These are phyloP conservation scores for Calonectria fujianensis DNA, from an alignment of 2,329 filamentous ascomycete genomes.

Conservation along the genomic window DNA sequence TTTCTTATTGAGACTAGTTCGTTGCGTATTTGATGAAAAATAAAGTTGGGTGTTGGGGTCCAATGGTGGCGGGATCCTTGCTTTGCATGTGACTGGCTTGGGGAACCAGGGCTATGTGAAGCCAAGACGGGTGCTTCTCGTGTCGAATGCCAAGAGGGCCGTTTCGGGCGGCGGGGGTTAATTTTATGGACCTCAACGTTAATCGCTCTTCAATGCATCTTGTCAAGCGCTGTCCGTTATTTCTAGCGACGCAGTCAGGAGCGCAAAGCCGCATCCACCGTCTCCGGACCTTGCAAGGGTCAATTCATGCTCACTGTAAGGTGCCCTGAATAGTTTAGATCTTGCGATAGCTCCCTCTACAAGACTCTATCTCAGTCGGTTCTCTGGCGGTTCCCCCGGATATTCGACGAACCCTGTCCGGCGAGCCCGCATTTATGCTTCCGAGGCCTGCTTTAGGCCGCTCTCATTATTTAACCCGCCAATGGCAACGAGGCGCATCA, in stretches of 20 bases:
- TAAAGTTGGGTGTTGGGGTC: neutral
- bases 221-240: neutral
- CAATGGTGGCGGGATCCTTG: neutral
- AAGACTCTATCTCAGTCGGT: neutral
- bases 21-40: neutral
- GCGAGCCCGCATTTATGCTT: conserved; percentile 11
- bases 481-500: conserved; percentile 24
- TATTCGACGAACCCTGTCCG: neutral
- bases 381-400: neutral
- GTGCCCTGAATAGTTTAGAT: neutral
- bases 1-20: too few relatives aligned
- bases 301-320: neutral
- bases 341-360: neutral
- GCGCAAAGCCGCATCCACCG: neutral
- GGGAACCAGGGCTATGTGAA: neutral
- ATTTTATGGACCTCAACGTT: neutral
- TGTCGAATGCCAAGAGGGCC: neutral
- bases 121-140: neutral
- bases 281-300: neutral
- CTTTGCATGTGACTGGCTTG: neutral
- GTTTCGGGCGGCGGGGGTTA: neutral
- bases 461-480: conserved; percentile 32
- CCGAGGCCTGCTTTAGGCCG: conserved; percentile 21
- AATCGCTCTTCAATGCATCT: neutral
- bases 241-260: neutral